Evolutionary conservation across 148 eudicot genomes (phyloP).

Genomic region (Amaranthus palmeri): DNA sequence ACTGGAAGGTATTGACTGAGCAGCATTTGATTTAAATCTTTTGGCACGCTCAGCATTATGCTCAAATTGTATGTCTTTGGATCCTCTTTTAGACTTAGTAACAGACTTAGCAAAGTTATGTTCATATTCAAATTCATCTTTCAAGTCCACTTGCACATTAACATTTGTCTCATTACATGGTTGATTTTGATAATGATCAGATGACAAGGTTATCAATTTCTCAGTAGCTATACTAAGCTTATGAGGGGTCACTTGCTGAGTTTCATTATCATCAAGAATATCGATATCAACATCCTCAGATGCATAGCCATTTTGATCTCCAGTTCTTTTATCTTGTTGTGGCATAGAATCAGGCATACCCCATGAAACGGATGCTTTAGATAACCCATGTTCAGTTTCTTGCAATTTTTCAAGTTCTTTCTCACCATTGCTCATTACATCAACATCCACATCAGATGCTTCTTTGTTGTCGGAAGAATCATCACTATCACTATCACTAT

Average conservation of each 20-base stretch:
- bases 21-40: constrained; percentile 38
- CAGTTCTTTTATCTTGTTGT: constrained; percentile 31
- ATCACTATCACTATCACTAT: constrained; percentile 89
- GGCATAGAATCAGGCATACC: constrained; percentile 35
- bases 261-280: constrained; percentile 39
- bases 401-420: constrained; percentile 49
- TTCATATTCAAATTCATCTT: constrained; percentile 34
- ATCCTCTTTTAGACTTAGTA: constrained; percentile 55
- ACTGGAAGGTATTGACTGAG: constrained; percentile 34
- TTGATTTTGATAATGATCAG: constrained; percentile 32
- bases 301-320: constrained; percentile 48
- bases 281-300: constrained; percentile 62
- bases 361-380: constrained; percentile 35
- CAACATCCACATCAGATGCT: constrained; percentile 88
- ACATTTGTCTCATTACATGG: constrained; percentile 24
- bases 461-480: constrained; percentile 93
- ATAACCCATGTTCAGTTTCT: constrained; percentile 35
- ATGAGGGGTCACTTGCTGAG: constrained; percentile 30
- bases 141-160: constrained; percentile 33
- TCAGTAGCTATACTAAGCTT: constrained; percentile 30
- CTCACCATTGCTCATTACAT: constrained; percentile 82
- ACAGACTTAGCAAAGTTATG: constrained; percentile 36
- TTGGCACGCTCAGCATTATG: constrained; percentile 42
- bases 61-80: constrained; percentile 36
- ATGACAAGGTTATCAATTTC: constrained; percentile 26